A percentile compares a stretch with the other conserved stretches of the same genome.
Evolutionary conservation across 805 yeast species (phyloP).

Genomic region (Wickerhamiella brachini): DNA sequence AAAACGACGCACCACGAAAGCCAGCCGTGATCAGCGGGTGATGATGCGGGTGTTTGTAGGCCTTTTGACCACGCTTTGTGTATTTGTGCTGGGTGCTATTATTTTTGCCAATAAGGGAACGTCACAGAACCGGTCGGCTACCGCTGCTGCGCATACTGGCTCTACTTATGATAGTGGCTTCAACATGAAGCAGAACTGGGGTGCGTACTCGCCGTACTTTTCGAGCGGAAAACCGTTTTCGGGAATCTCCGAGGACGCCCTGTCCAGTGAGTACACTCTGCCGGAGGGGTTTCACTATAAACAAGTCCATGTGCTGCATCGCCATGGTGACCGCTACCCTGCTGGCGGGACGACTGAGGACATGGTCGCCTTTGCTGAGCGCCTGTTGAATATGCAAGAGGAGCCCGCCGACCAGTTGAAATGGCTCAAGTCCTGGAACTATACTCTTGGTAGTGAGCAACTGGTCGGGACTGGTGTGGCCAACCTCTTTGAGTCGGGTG

Average conservation of each 20-base stretch:
- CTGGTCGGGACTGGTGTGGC: slow-evolving; percentile 28
- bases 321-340: slow-evolving; percentile 75
- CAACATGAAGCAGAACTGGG: slow-evolving; percentile 30
- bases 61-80: slow-evolving; percentile 2
- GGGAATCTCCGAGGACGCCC: slow-evolving; percentile 21
- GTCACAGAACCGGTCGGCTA: slow-evolving; percentile 11
- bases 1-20: neutral
- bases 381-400: slow-evolving; percentile 19
- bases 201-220: slow-evolving; percentile 28
- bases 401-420: slow-evolving; percentile 16
- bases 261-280: slow-evolving; percentile 19
- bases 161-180: slow-evolving; percentile 23
- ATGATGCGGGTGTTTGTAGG: slow-evolving; percentile 4
- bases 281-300: slow-evolving; percentile 36
- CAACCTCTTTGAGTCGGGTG: slow-evolving; percentile 26
- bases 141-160: slow-evolving; percentile 28
- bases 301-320: slow-evolving; percentile 56
- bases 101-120: slow-evolving; percentile 4
- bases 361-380: slow-evolving; percentile 27
- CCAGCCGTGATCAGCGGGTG: neutral
- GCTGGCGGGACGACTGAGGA: slow-evolving; percentile 30
- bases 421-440: slow-evolving; percentile 26
- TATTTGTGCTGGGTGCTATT: slow-evolving; percentile 5
- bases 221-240: slow-evolving; percentile 24
- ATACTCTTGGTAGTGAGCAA: slow-evolving; percentile 23